Percentiles rank a stretch among this genome's conserved stretches.
phyloP scores from a whole-genome alignment of 2,329 filamentous ascomycete genomes.

The Aspergillus costaricaensis region DNA sequence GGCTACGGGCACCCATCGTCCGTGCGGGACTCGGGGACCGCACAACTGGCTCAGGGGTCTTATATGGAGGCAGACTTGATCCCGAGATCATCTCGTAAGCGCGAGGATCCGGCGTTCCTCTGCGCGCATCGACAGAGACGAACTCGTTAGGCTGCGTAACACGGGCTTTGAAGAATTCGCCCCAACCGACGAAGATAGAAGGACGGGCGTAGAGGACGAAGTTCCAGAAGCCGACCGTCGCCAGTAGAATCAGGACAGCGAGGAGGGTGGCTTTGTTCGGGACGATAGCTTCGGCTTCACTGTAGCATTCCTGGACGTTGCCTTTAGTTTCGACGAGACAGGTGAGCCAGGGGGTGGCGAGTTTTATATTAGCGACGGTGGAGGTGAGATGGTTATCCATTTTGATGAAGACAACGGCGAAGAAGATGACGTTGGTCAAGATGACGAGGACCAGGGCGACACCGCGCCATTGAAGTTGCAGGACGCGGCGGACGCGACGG shows the following conservation, averaged over 20 bases:
- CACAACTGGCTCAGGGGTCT: constrained; percentile 37
- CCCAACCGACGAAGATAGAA: constrained; percentile 85
- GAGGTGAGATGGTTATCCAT: constrained; percentile 71
- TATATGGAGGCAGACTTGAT: constrained; percentile 24
- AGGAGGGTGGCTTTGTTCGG: constrained; percentile 75
- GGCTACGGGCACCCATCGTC: constrained; percentile 18
- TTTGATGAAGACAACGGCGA: constrained; percentile 86
- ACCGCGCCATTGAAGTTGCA: constrained; percentile 91
- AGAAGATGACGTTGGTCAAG: constrained; percentile 88
- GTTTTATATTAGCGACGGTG: constrained; percentile 56
- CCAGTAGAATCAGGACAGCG: constrained; percentile 79
- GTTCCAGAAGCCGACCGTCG: constrained; percentile 83
- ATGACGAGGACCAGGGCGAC: constrained; percentile 89
- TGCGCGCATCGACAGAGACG: constrained; percentile 78
- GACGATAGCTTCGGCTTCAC: constrained; percentile 61
- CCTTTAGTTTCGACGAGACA: constrained; percentile 66
- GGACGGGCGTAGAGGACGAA: constrained; percentile 77
- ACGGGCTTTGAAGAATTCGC: constrained; percentile 59
- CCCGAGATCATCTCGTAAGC: constrained; percentile 75
- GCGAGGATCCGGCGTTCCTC: constrained; percentile 60
- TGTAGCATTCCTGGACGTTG: constrained; percentile 68
- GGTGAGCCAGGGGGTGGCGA: constrained; percentile 65
- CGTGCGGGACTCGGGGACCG: constrained; percentile 26
- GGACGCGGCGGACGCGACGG: constrained; percentile 78
- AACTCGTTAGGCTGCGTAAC: constrained; percentile 69